Percentiles rank a stretch among this genome's conserved stretches.
Evolutionary conservation across 2,329 filamentous ascomycete genomes (phyloP).

Genomic region (Penicillium sp.): DNA sequence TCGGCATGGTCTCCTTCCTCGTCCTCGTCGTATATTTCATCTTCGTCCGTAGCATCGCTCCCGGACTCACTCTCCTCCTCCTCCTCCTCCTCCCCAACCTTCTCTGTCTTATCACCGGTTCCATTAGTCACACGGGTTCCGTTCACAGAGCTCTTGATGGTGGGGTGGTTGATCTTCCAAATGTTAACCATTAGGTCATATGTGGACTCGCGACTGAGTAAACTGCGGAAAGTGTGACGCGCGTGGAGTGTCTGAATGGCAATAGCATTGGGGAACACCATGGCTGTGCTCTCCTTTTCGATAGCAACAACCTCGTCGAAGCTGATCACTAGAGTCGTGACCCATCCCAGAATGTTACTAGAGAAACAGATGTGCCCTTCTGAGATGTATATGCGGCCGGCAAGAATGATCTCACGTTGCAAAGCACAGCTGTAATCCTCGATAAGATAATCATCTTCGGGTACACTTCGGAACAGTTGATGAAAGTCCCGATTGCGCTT

Average conservation of each 20-base stretch:
- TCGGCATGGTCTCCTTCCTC: slow-evolving; percentile 57
- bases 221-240: slow-evolving; percentile 92
- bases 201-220: slow-evolving; percentile 89
- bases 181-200: slow-evolving; percentile 97
- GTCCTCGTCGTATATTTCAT: slow-evolving; percentile 56
- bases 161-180: slow-evolving; percentile 95
- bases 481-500: slow-evolving; percentile 97
- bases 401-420: slow-evolving; percentile 91
- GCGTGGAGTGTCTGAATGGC: slow-evolving; percentile 95
- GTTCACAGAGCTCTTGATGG: slow-evolving; percentile 84
- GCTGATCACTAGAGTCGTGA: slow-evolving; percentile 94
- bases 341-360: slow-evolving; percentile 98
- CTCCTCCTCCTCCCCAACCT: slow-evolving; percentile 58
- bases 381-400: slow-evolving; percentile 91
- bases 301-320: slow-evolving; percentile 97
- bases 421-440: slow-evolving; percentile 97
- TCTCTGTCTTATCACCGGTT: slow-evolving; percentile 85
- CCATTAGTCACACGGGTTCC: slow-evolving; percentile 79
- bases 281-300: slow-evolving; percentile 92
- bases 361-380: slow-evolving; percentile 98
- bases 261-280: slow-evolving; percentile 95
- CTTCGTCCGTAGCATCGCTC: slow-evolving; percentile 73
- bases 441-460: slow-evolving; percentile 95
- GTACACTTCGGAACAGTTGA: slow-evolving; percentile 88
- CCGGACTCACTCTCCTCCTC: slow-evolving; percentile 69